phyloP scores from a whole-genome alignment of 495 filamentous ascomycete genomes.

The Hypoxylon subgilvum region DNA sequence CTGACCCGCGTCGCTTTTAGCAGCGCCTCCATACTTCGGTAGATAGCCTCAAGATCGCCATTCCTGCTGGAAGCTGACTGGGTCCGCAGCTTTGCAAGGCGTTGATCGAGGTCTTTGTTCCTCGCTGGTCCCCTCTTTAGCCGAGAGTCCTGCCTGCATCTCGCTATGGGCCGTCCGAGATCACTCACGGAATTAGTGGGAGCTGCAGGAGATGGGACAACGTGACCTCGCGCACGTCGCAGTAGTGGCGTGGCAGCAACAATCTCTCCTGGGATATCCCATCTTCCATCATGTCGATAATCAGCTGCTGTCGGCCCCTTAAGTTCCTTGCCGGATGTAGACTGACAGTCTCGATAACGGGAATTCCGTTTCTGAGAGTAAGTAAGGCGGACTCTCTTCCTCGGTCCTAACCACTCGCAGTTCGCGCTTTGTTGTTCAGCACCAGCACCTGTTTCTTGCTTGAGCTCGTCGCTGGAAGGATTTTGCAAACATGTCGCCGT shows the following conservation, averaged over 20 bases:
- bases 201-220: slow-evolving; percentile 20
- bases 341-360: slow-evolving; percentile 4
- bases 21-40: slow-evolving; percentile 55
- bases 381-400: slow-evolving; percentile 38
- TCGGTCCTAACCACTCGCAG: slow-evolving; percentile 35
- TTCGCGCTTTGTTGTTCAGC: slow-evolving; percentile 11
- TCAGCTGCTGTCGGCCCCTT: slow-evolving; percentile 5
- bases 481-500: not conserved
- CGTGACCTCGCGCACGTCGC: slow-evolving; percentile 33
- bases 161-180: not conserved
- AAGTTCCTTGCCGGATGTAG: not conserved
- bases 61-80: slow-evolving; percentile 17
- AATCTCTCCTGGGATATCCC: slow-evolving; percentile 35
- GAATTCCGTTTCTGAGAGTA: slow-evolving; percentile 36
- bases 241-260: slow-evolving; percentile 37
- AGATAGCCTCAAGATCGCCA: slow-evolving; percentile 48
- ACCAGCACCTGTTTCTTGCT: slow-evolving; percentile 7
- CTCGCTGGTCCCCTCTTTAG: slow-evolving; percentile 4
- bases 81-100: slow-evolving; percentile 20
- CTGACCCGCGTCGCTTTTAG: slow-evolving; percentile 50
- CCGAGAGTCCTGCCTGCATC: slow-evolving; percentile 10
- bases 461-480: slow-evolving; percentile 3
- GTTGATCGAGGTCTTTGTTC: slow-evolving; percentile 33
- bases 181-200: not conserved
- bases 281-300: too few species aligned